Evolutionary conservation across 768 basidiomycete genomes (phyloP), one percentile per base, ranked within the genome.

Genomic region (Amanita rubescens): DNA sequence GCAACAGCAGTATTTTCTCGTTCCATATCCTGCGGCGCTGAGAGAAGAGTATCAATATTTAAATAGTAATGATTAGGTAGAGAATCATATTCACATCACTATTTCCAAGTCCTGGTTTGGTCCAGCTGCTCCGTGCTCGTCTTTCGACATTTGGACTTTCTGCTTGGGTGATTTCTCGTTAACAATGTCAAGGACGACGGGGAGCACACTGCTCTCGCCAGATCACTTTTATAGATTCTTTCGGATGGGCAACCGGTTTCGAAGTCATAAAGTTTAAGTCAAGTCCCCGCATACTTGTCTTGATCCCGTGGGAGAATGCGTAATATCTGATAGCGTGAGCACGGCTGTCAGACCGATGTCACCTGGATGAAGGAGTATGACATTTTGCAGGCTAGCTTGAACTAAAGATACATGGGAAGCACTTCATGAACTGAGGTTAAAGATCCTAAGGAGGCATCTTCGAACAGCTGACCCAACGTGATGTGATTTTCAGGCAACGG

Each of bases 391-490:
- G 27, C 15, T n/a, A n/a, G 22, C 22, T 32, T 24, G 37, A 27
- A 35, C 32, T 42, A 64, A 32, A 76, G 59, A 55, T 87, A 87
- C 15, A 71, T 74, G 20, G 86, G 82, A 32, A 86, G 61, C 44
- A 84, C 67, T 8, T 77, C 71, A 57, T 80, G 69, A 1, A 82
- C 73, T 48, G 75, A 76, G 20, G 66, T 77, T 51, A 86, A 62
- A 2, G 71, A 66, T 12, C 60, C 55, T 30, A 60, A 61, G 1
- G 70, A 69, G 56, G 74, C 63, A 55, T 66, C 63, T 39, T 65
- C 68, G 20, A 81, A 55, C 3, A 79, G 55, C 22, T 69, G 62
- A 49, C 70, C 58, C 52, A 80, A 69, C 2, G 71, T 65, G 32
- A 71, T 32, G 34, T 66, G 53, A 49, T 67, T 61, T 8, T 62